Evolutionary conservation across 768 basidiomycete genomes (phyloP).

Genomic region (Amanita phalloides): DNA sequence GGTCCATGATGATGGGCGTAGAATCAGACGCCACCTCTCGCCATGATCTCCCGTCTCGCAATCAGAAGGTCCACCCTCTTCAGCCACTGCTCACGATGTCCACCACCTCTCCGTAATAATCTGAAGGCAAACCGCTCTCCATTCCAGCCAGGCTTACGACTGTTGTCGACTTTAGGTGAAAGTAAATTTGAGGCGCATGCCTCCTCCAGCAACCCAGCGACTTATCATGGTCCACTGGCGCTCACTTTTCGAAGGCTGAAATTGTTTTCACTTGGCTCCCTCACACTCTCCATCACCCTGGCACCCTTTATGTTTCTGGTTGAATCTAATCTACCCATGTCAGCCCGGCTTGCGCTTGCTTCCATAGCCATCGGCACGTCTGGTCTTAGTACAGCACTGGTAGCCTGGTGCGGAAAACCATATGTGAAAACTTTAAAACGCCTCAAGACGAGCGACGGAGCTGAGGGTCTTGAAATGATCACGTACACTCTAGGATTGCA

Average conservation of each 20-base stretch:
- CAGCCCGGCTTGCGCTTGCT: slow-evolving; percentile 59
- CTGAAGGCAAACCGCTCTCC: background rate
- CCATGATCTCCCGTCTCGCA: background rate
- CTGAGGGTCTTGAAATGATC: slow-evolving; percentile 56
- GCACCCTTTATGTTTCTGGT: slow-evolving; percentile 77
- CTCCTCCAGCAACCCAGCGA: slow-evolving; percentile 7
- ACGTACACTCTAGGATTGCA: slow-evolving; percentile 53
- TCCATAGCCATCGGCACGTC: slow-evolving; percentile 64
- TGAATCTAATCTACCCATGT: slow-evolving; percentile 63
- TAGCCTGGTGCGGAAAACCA: slow-evolving; percentile 60
- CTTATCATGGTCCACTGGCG: slow-evolving; percentile 67
- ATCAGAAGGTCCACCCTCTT: background rate
- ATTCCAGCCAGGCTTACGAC: background rate
- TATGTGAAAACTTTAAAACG: slow-evolving; percentile 60
- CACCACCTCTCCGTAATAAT: background rate
- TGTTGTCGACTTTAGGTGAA: background rate
- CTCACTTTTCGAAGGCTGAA: slow-evolving; percentile 70
- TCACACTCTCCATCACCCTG: slow-evolving; percentile 55
- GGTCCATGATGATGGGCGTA: slow-evolving; percentile 46
- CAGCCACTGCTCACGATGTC: background rate
- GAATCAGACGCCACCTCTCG: background rate
- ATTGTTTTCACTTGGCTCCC: slow-evolving; percentile 72
- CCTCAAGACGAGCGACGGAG: slow-evolving; percentile 30
- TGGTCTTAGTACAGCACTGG: slow-evolving; percentile 61
- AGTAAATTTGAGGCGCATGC: slow-evolving; percentile 6